phyloP scores from a whole-genome alignment of 148 eudicot species.

The Amaranthus cruentus region DNA sequence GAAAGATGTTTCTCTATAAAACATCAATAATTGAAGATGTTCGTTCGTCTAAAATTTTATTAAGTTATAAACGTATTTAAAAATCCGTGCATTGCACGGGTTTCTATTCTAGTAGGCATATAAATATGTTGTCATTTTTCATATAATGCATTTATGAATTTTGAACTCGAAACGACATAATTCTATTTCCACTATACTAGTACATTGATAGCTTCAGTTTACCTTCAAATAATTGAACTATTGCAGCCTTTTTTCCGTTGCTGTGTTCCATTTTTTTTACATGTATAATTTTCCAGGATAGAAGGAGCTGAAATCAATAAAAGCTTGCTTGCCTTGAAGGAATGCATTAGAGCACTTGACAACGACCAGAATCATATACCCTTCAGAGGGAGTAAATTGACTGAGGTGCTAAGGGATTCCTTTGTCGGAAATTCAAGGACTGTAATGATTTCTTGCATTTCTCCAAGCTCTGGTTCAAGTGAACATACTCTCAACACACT shows the following conservation, averaged over 20 bases:
- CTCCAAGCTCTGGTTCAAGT: slow-evolving; percentile 91
- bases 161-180: no score
- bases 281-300: slow-evolving; percentile 27
- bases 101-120: no score
- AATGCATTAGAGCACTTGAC: slow-evolving; percentile 98
- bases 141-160: no score
- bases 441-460: slow-evolving; percentile 97
- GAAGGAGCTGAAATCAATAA: slow-evolving; percentile 99
- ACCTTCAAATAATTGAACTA: no score
- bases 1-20: no score
- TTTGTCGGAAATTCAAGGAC: slow-evolving; percentile 96
- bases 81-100: no score
- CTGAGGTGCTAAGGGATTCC: slow-evolving; percentile 98
- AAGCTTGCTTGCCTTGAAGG: slow-evolving; percentile 97
- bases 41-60: no score
- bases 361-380: slow-evolving; percentile 97
- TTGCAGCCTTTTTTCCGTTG: background rate
- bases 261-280: background rate
- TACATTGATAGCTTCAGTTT: no score
- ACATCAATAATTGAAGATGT: no score
- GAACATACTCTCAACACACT: slow-evolving; percentile 96
- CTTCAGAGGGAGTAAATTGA: slow-evolving; percentile 95
- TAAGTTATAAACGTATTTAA: no score
- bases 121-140: no score
- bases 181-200: no score